Conservation (phyloP, 2,329 filamentous ascomycete genomes). For the Diplocarpon rosae region DNA sequence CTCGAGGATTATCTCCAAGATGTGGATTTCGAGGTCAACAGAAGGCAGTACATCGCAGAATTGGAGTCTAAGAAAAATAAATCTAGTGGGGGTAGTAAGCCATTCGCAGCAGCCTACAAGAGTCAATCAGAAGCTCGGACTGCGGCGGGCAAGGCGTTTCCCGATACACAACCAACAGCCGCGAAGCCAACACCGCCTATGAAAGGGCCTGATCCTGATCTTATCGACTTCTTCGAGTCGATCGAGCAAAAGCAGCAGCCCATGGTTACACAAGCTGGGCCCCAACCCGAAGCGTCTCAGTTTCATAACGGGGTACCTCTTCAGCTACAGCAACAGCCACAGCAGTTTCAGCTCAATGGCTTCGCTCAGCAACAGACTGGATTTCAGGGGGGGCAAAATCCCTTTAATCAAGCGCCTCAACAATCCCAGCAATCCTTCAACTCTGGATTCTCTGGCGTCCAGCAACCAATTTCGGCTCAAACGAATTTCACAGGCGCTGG, state of each 20-base stretch:
- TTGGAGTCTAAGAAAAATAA: slow-evolving; percentile 55
- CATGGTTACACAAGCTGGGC: slow-evolving; percentile 39
- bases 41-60: slow-evolving; percentile 82
- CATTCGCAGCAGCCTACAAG: slow-evolving; percentile 32
- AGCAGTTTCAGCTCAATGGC: slow-evolving; percentile 32
- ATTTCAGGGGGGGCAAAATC: slow-evolving; percentile 1
- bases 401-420: slow-evolving; percentile 26
- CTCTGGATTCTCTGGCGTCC: slow-evolving; percentile 19
- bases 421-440: slow-evolving; percentile 21
- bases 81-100: slow-evolving; percentile 31
- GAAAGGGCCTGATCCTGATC: slow-evolving; percentile 61
- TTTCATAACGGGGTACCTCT: slow-evolving; percentile 24
- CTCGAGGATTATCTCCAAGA: slow-evolving; percentile 93
- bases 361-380: slow-evolving; percentile 27
- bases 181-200: slow-evolving; percentile 34
- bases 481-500: slow-evolving; percentile 61
- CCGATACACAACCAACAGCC: slow-evolving; percentile 23
- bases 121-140: slow-evolving; percentile 23
- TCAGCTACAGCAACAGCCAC: slow-evolving; percentile 30
- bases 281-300: slow-evolving; percentile 26
- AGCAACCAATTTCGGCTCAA: slow-evolving; percentile 33
- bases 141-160: slow-evolving; percentile 21
- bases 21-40: slow-evolving; percentile 87
- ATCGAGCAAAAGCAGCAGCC: slow-evolving; percentile 82
- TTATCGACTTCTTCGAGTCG: slow-evolving; percentile 91